A percentile compares a stretch with the other conserved stretches of the same genome.
These are phyloP conservation scores for Vanderwaltozyma yarrowii DNA, from an alignment of 805 yeast species.

Conservation along the genomic window DNA sequence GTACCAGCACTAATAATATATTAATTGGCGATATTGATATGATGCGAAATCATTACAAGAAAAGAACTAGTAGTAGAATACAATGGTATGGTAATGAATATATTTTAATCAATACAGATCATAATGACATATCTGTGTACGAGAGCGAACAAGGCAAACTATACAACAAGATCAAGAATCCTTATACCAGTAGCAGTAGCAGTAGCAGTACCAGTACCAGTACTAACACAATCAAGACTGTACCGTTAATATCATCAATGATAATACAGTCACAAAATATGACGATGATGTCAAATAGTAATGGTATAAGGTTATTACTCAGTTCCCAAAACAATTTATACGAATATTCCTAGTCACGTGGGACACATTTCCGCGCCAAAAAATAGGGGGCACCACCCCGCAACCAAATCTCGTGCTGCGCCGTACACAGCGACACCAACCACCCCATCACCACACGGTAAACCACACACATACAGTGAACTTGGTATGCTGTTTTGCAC, in stretches of 20 bases:
- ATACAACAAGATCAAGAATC: slow-evolving; percentile 18
- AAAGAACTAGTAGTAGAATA: slow-evolving; percentile 19
- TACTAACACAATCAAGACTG: no score
- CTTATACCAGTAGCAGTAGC: no score
- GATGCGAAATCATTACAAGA: slow-evolving; percentile 15
- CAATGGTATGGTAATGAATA: slow-evolving; percentile 14
- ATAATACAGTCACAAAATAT: neutral
- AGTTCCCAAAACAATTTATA: slow-evolving; percentile 6
- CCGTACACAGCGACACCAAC: no score
- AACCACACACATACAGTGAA: no score
- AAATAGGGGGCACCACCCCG: no score
- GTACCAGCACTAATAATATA: no score
- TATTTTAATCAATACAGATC: slow-evolving; percentile 19
- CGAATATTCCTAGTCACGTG: neutral
- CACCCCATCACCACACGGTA: no score
- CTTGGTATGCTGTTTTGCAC: no score
- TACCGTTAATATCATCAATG: no score
- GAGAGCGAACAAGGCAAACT: slow-evolving; percentile 13
- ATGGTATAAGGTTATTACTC: slow-evolving; percentile 16
- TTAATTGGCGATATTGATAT: slow-evolving; percentile 19
- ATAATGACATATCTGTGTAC: slow-evolving; percentile 19
- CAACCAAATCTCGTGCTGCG: no score
- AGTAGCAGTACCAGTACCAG: no score
- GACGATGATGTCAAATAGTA: slow-evolving; percentile 14
- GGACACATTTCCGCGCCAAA: neutral